Conservation (phyloP, 441 rosid species). For the Erysimum cheiri region DNA sequence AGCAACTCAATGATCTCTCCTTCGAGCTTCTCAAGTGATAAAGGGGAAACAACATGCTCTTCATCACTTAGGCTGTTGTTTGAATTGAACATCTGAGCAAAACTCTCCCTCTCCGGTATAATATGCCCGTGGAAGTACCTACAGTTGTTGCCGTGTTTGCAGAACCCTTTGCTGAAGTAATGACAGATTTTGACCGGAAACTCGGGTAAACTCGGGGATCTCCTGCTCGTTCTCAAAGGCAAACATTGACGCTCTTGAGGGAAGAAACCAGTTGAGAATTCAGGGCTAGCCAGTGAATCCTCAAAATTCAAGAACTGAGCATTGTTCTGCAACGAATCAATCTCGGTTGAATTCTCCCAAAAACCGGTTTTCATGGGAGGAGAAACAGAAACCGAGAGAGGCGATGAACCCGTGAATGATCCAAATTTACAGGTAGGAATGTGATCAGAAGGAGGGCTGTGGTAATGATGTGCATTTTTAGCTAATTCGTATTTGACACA, state of each 20-base stretch:
- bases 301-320: constrained; percentile 56
- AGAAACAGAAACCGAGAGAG: constrained; percentile 25
- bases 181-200: constrained; percentile 83
- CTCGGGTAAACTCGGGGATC: constrained; percentile 77
- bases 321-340: constrained; percentile 46
- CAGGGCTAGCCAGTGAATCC: constrained; percentile 49
- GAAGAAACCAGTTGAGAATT: constrained; percentile 54
- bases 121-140: constrained; percentile 74
- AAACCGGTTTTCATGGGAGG: constrained; percentile 49
- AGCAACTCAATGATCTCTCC: constrained; percentile 77
- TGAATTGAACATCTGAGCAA: constrained; percentile 53
- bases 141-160: constrained; percentile 91
- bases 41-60: constrained; percentile 62
- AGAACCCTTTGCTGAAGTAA: constrained; percentile 80
- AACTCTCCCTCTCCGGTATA: constrained; percentile 54
- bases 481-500: constrained; percentile 71
- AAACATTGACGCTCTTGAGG: constrained; percentile 50
- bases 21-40: constrained; percentile 81
- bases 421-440: constrained; percentile 27
- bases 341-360: constrained; percentile 31
- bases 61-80: constrained; percentile 54
- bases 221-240: constrained; percentile 60
- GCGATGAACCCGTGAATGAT: constrained; percentile 44
- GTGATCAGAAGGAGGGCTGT: constrained; percentile 36
- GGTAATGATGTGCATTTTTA: constrained; percentile 42